These are phyloP conservation scores for Phyllosticta capitalensis DNA, from an alignment of 2,329 filamentous ascomycete genomes.

Conservation along the genomic window DNA sequence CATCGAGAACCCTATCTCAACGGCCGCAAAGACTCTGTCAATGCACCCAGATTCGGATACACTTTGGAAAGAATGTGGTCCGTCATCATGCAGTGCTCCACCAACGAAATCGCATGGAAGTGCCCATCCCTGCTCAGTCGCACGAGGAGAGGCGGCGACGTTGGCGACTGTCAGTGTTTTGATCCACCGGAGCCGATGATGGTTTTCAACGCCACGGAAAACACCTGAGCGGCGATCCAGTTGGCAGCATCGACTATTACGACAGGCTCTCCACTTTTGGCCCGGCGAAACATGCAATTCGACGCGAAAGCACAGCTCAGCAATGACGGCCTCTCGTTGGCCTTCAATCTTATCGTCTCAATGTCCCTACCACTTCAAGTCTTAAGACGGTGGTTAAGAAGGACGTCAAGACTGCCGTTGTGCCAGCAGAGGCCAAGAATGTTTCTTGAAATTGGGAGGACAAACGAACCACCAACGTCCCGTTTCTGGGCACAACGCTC, in stretches of 20 bases:
- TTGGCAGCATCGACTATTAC: too few relatives aligned
- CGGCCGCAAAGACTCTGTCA: constrained; percentile 19
- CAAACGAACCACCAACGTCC: not conserved
- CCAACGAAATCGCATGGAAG: constrained; percentile 20
- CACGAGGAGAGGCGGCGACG: constrained; percentile 17
- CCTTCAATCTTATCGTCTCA: not conserved
- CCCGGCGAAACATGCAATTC: too few relatives aligned
- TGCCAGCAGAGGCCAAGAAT: not conserved
- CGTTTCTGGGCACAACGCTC: not conserved
- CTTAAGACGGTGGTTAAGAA: not conserved
- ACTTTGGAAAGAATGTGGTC: constrained; percentile 24
- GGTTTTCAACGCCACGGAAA: not conserved
- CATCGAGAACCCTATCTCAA: constrained; percentile 18
- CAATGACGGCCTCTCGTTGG: not conserved
- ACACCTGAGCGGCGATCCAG: too few relatives aligned
- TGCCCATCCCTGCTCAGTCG: constrained; percentile 21
- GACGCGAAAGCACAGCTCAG: not conserved
- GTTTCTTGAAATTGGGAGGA: not conserved
- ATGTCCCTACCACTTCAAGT: not conserved
- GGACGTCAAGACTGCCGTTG: not conserved
- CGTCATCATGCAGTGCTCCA: constrained; percentile 21
- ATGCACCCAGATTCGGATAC: constrained; percentile 20
- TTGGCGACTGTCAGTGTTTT: constrained; percentile 23
- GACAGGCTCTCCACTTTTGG: too few relatives aligned
- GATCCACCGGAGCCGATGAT: constrained; percentile 13